A percentile compares a stretch with the other conserved stretches of the same genome.
Conservation (phyloP, 1,284 basidiomycete species). For the Tylopilus sp. region DNA sequence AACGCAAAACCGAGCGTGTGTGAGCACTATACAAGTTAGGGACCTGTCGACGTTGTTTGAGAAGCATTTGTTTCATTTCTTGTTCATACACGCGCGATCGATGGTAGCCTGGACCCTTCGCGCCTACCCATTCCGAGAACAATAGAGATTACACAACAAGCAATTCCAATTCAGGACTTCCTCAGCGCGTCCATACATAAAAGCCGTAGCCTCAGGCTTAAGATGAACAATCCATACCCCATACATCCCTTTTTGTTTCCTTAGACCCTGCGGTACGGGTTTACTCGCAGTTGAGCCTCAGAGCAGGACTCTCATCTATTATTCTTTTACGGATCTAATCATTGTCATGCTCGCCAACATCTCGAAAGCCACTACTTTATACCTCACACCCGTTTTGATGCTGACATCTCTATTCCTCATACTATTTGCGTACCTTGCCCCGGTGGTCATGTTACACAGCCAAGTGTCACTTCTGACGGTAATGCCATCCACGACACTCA, state of each 20-base stretch:
- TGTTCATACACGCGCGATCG: constrained; percentile 1
- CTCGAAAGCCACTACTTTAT: constrained; percentile 67
- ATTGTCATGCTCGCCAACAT: constrained; percentile 54
- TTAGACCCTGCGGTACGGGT: constrained; percentile 24
- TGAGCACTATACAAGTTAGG: no score
- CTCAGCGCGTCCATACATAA: constrained; percentile 16
- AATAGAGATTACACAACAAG: constrained; percentile 23
- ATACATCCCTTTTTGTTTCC: background rate
- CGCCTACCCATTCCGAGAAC: constrained; percentile 12
- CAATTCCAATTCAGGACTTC: constrained; percentile 2
- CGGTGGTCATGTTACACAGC: constrained; percentile 56
- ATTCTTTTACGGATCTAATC: constrained; percentile 3
- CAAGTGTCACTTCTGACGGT: constrained; percentile 66
- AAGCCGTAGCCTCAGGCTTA: background rate
- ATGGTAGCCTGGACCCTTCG: no score
- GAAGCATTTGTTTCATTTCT: background rate
- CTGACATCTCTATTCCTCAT: constrained; percentile 64
- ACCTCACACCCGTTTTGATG: constrained; percentile 65
- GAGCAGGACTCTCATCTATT: constrained; percentile 21
- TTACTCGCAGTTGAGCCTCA: constrained; percentile 17
- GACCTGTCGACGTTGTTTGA: background rate
- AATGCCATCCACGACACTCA: constrained; percentile 54
- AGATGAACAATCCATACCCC: constrained; percentile 3
- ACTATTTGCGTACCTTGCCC: constrained; percentile 65
- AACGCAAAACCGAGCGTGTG: no score